Evolutionary conservation across 2,329 filamentous ascomycete species (phyloP).

Genomic region (Epichloe festucae): DNA sequence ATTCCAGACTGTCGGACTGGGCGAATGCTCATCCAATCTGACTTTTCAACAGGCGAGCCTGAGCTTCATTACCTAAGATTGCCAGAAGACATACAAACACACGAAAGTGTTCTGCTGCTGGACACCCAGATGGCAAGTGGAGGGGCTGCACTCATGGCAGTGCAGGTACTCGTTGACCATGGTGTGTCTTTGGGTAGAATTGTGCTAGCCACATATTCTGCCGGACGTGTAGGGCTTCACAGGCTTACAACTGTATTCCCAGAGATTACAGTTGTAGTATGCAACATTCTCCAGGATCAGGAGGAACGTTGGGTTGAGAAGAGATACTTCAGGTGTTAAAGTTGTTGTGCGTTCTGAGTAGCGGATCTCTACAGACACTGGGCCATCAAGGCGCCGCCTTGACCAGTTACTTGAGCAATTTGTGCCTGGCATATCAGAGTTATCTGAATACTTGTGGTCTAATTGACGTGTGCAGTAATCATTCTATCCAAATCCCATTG

Average conservation of each 20-base stretch:
- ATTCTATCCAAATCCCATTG: too few relatives aligned
- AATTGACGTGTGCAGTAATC: too few relatives aligned
- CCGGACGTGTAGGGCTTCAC: slow-evolving; percentile 72
- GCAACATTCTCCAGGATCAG: slow-evolving; percentile 65
- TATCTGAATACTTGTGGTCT: too few relatives aligned
- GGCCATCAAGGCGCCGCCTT: background rate
- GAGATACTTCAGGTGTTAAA: slow-evolving; percentile 75
- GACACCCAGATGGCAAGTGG: slow-evolving; percentile 94
- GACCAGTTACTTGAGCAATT: background rate
- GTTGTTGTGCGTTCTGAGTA: background rate
- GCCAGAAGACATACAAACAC: slow-evolving; percentile 55
- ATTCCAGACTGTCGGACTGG: slow-evolving; percentile 89
- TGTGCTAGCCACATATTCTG: slow-evolving; percentile 85
- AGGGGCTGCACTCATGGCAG: slow-evolving; percentile 78
- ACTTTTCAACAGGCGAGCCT: slow-evolving; percentile 72
- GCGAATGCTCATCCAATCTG: slow-evolving; percentile 81
- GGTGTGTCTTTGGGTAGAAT: slow-evolving; percentile 76
- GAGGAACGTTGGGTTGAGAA: slow-evolving; percentile 85
- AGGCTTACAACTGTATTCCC: slow-evolving; percentile 82
- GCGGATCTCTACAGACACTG: too few relatives aligned
- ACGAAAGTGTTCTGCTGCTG: slow-evolving; percentile 73
- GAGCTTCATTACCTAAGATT: slow-evolving; percentile 84
- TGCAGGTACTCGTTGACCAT: slow-evolving; percentile 89
- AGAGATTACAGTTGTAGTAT: slow-evolving; percentile 73
- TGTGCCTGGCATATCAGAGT: too few relatives aligned